Evolutionary conservation across 345 rosid genomes (phyloP), one percentile per base, ranked within the genome.

Genomic region (Noccaea caerulescens): DNA sequence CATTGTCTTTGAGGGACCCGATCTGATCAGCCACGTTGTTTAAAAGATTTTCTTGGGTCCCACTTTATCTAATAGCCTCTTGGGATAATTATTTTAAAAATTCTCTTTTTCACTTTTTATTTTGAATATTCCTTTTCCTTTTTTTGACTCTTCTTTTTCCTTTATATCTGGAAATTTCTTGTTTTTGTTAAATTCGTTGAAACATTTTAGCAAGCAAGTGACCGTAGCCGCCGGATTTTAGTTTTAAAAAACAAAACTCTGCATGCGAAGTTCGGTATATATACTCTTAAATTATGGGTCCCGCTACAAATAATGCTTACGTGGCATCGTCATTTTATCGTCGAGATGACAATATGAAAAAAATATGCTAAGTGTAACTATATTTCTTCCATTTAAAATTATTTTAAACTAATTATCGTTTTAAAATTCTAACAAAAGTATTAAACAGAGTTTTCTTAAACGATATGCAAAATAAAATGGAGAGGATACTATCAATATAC

Each of bases 11-110:
- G 32, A 46, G 75, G 79, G 71, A 18, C 79, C 79, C 65, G 7
- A 54, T 61, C 23, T 69, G 79, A 75, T 75, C 50, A 68, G 79
- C 69, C 74, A 68, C 70, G 79, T 75, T 68, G 79, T 76, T 23
- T 6, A 50, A 62, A 75, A 62, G 70, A 69, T 69, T 76, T 76
- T 45, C 0, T 30, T 62, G 65, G 79, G 75, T 32, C 79, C 75
- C 66, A 76, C 75, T 76, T 76, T 76, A 76, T 76, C 79, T 76
- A 56, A 56, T 38, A 62, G 51, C 12, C 41, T 54, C 70, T 75
- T 53, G 58, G 27, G 57, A 60, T 75, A 8, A 12, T 37, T 67
- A 23, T 55, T 50, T 63, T 34, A 66, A 18, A 68, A 46, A 46
- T 9, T 61, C 4, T 14, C 10, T 34, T 46, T 69, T 14, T 10